These are phyloP conservation scores for Microbotryum scabiosae DNA, from an alignment of 1,284 basidiomycete species.

Conservation along the genomic window DNA sequence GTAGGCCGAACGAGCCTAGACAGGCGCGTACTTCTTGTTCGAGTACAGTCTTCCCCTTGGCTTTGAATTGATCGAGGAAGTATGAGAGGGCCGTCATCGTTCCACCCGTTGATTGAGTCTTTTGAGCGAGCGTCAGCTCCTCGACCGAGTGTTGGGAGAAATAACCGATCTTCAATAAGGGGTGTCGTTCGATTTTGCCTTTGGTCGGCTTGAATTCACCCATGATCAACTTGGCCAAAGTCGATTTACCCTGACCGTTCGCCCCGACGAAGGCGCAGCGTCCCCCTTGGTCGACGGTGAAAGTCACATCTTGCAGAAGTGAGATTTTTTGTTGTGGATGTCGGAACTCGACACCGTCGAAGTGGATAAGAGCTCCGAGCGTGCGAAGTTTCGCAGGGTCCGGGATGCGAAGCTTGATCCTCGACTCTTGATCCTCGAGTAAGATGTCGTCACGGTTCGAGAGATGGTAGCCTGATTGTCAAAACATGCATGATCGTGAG, in stretches of 20 bases:
- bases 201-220: conserved; percentile 48
- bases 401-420: conserved; percentile 47
- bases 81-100: conserved; percentile 43
- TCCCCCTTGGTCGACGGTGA: conserved; percentile 53
- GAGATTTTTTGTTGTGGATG: conserved; percentile 41
- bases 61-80: conserved; percentile 39
- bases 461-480: conserved; percentile 45
- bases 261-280: conserved; percentile 54
- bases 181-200: conserved; percentile 54
- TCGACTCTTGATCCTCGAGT: conserved; percentile 48
- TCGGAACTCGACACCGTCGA: conserved; percentile 48
- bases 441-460: conserved; percentile 47
- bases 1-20: conserved; percentile 49
- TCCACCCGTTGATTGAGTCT: conserved; percentile 32
- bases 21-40: conserved; percentile 47
- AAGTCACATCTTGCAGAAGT: conserved; percentile 49
- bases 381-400: conserved; percentile 49
- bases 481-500: no score
- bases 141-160: conserved; percentile 44
- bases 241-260: conserved; percentile 55
- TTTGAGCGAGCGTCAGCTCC: conserved; percentile 44
- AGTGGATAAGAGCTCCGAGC: conserved; percentile 49
- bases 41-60: conserved; percentile 38
- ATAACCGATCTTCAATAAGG: conserved; percentile 51
- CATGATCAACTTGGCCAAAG: conserved; percentile 48